Conservation (phyloP, 225 moss, liverwort and hornwort species). For the Polytrichum commune region DNA sequence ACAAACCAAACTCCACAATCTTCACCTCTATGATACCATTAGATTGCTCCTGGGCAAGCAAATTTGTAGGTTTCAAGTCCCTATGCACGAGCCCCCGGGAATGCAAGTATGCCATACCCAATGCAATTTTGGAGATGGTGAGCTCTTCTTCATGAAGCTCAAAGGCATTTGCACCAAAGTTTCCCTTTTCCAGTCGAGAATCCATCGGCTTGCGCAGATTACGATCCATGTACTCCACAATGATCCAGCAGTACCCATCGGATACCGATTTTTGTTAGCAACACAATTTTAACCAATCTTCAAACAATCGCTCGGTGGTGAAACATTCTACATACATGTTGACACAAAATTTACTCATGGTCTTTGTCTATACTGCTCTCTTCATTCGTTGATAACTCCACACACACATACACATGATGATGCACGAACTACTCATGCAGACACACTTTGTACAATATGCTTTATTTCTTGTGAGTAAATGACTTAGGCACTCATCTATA, state of each 20-base stretch:
- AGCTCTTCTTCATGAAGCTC: neutral
- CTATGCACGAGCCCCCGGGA: neutral
- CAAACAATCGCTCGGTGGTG: too few relatives aligned
- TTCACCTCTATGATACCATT: neutral
- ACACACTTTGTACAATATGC: too few relatives aligned
- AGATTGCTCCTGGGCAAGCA: conserved; percentile 4
- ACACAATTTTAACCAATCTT: too few relatives aligned
- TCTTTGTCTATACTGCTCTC: too few relatives aligned
- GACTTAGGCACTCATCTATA: too few relatives aligned
- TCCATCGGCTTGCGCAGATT: conserved; percentile 8
- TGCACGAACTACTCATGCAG: too few relatives aligned
- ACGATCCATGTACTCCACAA: conserved; percentile 4
- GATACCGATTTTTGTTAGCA: too few relatives aligned
- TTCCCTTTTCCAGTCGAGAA: neutral
- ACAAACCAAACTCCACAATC: conserved; percentile 10
- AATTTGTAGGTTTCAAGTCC: conserved; percentile 11
- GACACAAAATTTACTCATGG: too few relatives aligned
- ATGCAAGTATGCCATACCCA: conserved; percentile 7
- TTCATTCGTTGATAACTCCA: too few relatives aligned
- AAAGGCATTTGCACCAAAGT: neutral
- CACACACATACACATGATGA: too few relatives aligned
- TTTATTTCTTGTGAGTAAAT: too few relatives aligned
- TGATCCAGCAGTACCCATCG: neutral
- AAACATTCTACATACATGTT: too few relatives aligned
- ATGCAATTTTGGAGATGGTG: conserved; percentile 9